Conservation (phyloP, 495 filamentous ascomycete genomes). For the Aspergillus saccharolyticus region DNA sequence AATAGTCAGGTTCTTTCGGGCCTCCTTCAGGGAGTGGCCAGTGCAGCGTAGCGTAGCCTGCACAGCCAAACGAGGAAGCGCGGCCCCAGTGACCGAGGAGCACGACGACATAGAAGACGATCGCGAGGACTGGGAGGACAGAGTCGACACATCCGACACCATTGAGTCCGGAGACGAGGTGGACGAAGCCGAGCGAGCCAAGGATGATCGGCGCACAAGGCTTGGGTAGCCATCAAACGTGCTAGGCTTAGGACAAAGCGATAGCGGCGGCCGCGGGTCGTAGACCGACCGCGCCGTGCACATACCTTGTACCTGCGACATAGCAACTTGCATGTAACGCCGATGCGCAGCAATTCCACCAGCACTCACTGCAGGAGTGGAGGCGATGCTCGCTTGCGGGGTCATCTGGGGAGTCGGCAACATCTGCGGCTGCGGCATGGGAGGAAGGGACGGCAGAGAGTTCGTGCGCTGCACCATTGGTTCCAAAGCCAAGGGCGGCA, state of each 20-base stretch:
- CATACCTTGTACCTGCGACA: constrained; percentile 67
- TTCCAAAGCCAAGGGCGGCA: constrained; percentile 54
- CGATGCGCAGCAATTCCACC: constrained; percentile 47
- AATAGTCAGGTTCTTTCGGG: constrained; percentile 35
- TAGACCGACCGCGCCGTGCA: constrained; percentile 60
- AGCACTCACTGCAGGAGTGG: constrained; percentile 89
- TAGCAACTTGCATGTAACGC: constrained; percentile 71
- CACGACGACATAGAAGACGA: constrained; percentile 71
- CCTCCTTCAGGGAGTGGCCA: constrained; percentile 48
- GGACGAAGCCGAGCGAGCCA: constrained; percentile 70
- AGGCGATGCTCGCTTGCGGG: constrained; percentile 65
- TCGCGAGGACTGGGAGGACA: constrained; percentile 57
- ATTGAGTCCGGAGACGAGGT: constrained; percentile 87
- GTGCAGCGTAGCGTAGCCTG: constrained; percentile 80
- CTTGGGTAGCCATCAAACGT: constrained; percentile 44
- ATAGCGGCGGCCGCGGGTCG: constrained; percentile 44
- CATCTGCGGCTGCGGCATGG: constrained; percentile 56
- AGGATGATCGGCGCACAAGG: constrained; percentile 63
- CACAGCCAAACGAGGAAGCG: constrained; percentile 63
- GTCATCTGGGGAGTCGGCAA: constrained; percentile 78
- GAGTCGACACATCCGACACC: constrained; percentile 72
- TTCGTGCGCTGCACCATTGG: constrained; percentile 38
- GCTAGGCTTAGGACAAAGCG: constrained; percentile 50
- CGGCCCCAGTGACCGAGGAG: constrained; percentile 60
- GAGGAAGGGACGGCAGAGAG: constrained; percentile 38